phyloP scores from a whole-genome alignment of 2,329 filamentous ascomycete species.

The Aurifilum marmelostoma region DNA sequence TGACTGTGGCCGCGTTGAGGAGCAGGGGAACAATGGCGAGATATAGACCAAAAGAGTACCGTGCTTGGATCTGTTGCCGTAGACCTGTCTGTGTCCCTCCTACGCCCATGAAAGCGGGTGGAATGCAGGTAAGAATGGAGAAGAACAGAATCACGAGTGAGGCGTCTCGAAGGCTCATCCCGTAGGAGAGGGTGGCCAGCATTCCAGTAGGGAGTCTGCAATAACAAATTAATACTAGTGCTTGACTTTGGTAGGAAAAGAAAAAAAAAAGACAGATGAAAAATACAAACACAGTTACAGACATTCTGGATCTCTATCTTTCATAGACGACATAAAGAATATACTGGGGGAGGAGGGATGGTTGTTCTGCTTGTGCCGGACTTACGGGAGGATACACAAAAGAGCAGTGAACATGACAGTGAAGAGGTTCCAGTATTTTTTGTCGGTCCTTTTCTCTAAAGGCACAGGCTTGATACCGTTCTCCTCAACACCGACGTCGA shows the following conservation, averaged over 20 bases:
- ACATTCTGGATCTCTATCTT: neutral
- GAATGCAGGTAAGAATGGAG: constrained; percentile 54
- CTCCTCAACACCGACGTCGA: constrained; percentile 53
- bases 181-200: constrained; percentile 57
- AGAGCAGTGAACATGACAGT: constrained; percentile 64
- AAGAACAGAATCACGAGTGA: constrained; percentile 64
- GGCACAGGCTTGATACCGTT: constrained; percentile 62
- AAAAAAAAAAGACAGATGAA: too few relatives aligned
- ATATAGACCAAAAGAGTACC: constrained; percentile 61
- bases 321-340: neutral
- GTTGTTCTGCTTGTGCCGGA: too few relatives aligned
- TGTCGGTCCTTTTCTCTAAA: constrained; percentile 55
- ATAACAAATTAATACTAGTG: neutral
- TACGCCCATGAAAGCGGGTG: constrained; percentile 59
- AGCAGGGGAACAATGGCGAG: constrained; percentile 55
- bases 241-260: neutral
- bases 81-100: constrained; percentile 60
- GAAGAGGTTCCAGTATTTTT: constrained; percentile 58
- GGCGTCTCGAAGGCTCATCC: constrained; percentile 57
- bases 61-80: constrained; percentile 63
- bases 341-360: too few relatives aligned
- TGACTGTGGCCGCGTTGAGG: constrained; percentile 60
- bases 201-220: constrained; percentile 60
- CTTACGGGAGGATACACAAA: constrained; percentile 61
- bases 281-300: too few relatives aligned